These are phyloP conservation scores for Hanseniaspora guilliermondii DNA, from an alignment of 805 yeast species.

Conservation along the genomic window DNA sequence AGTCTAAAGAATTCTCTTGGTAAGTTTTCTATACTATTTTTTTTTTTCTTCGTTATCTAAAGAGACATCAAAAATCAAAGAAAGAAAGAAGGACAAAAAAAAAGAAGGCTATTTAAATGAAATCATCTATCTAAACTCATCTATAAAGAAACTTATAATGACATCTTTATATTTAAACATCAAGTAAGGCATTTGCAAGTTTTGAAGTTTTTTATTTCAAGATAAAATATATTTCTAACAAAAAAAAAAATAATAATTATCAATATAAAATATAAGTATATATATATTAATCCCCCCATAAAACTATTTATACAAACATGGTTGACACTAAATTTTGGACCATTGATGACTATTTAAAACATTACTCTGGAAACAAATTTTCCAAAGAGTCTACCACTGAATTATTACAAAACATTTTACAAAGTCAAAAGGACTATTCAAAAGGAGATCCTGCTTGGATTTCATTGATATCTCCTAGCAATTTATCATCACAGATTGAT, in stretches of 20 bases:
- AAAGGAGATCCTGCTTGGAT: slow-evolving; percentile 85
- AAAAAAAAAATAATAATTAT: not conserved
- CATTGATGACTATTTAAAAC: slow-evolving; percentile 59
- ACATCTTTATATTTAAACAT: too few relatives aligned
- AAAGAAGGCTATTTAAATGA: too few relatives aligned
- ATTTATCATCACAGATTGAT: slow-evolving; percentile 64
- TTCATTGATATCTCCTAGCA: slow-evolving; percentile 52
- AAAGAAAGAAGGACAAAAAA: too few relatives aligned
- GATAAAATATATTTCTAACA: not conserved
- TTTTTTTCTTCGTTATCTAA: too few relatives aligned
- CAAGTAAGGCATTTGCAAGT: too few relatives aligned
- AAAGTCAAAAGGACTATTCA: slow-evolving; percentile 33
- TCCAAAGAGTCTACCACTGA: slow-evolving; percentile 50
- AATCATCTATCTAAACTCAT: too few relatives aligned
- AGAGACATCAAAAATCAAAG: too few relatives aligned
- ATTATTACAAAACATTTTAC: slow-evolving; percentile 35
- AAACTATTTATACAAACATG: not conserved
- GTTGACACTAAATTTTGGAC: slow-evolving; percentile 41
- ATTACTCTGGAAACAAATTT: slow-evolving; percentile 40
- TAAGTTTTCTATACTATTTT: too few relatives aligned
- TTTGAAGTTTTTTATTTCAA: too few relatives aligned
- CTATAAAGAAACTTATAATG: too few relatives aligned
- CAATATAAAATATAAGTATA: not conserved
- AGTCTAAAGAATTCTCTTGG: too few relatives aligned
- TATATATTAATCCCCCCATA: too few relatives aligned